Evolutionary conservation across 1,139 yeast species (phyloP).

Genomic region (Yamadazyma taylorii): DNA sequence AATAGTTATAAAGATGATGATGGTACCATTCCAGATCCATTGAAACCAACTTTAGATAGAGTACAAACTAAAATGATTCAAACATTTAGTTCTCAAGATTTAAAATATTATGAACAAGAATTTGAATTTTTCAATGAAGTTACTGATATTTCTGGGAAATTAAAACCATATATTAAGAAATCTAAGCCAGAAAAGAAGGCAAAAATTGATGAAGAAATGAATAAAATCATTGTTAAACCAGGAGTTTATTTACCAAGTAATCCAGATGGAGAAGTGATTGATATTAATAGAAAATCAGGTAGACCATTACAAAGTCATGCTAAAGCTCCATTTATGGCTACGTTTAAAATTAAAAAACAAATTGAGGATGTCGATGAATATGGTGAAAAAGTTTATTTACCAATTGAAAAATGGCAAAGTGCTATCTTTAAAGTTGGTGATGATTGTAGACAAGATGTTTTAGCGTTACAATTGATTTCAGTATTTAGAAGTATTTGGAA

Average conservation of each 20-base stretch:
- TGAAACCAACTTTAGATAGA: conserved; percentile 80
- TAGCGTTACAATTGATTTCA: conserved; percentile 89
- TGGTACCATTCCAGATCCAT: conserved; percentile 70
- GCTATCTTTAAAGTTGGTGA: conserved; percentile 99
- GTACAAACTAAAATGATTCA: conserved; percentile 68
- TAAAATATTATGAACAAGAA: conserved; percentile 73
- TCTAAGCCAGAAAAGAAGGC: conserved; percentile 95
- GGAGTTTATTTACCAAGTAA: conserved; percentile 95
- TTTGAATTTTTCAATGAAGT: conserved; percentile 89
- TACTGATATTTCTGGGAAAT: conserved; percentile 89
- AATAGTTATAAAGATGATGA: conserved; percentile 91
- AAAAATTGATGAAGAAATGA: conserved; percentile 96
- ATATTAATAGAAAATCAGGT: conserved; percentile 89
- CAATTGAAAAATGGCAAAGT: conserved; percentile 76
- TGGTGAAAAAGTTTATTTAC: conserved; percentile 33
- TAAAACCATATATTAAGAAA: conserved; percentile 90
- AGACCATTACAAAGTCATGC: conserved; percentile 98
- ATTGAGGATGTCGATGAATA: conserved; percentile 44
- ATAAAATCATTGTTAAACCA: conserved; percentile 67
- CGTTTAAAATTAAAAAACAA: conserved; percentile 76
- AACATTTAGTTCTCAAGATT: conserved; percentile 61
- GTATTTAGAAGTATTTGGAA: conserved; percentile 91
- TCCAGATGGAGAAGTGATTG: conserved; percentile 93
- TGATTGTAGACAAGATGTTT: conserved; percentile 96
- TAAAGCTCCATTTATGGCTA: conserved; percentile 97